phyloP scores from a whole-genome alignment of 163 green algal genomes.

The Dunaliella salina region DNA sequence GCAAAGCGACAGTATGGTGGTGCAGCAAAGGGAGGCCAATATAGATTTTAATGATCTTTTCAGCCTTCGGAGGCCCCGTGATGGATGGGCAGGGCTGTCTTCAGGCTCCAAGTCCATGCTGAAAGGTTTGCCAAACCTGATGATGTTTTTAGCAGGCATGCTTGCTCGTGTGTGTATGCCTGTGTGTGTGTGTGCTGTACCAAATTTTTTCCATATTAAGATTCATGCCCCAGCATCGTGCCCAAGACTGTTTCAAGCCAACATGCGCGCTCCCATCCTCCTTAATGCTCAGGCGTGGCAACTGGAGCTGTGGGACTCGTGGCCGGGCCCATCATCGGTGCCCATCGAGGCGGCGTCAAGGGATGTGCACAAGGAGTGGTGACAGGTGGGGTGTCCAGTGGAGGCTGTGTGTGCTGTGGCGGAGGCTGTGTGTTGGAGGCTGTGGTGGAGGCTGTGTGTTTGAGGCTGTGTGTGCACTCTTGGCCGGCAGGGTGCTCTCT shows the following conservation, averaged over 20 bases:
- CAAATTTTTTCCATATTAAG: background rate
- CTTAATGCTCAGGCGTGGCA: conserved; percentile 33
- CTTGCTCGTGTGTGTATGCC: background rate
- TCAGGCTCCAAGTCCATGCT: conserved; percentile 67
- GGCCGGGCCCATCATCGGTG: conserved; percentile 69
- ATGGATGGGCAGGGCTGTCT: conserved; percentile 52
- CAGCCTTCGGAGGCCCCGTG: conserved; percentile 41
- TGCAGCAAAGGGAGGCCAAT: conserved; percentile 19
- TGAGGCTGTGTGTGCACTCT: too few relatives aligned
- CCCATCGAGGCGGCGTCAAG: conserved; percentile 53
- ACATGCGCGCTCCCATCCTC: background rate
- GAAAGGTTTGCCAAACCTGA: conserved; percentile 41
- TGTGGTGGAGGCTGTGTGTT: too few relatives aligned
- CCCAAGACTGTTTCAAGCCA: background rate
- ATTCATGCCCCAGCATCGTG: background rate
- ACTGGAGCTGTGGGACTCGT: conserved; percentile 65
- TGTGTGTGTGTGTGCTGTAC: background rate
- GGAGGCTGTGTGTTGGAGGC: too few relatives aligned
- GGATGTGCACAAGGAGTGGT: background rate
- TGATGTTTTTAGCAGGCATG: background rate
- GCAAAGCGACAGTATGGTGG: background rate
- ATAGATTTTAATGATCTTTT: conserved; percentile 58
- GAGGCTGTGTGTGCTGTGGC: too few relatives aligned
- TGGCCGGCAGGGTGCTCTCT: too few relatives aligned
- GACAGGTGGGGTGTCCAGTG: background rate